Evolutionary conservation across 768 basidiomycete genomes (phyloP).

Genomic region (Lactarius psammicola): DNA sequence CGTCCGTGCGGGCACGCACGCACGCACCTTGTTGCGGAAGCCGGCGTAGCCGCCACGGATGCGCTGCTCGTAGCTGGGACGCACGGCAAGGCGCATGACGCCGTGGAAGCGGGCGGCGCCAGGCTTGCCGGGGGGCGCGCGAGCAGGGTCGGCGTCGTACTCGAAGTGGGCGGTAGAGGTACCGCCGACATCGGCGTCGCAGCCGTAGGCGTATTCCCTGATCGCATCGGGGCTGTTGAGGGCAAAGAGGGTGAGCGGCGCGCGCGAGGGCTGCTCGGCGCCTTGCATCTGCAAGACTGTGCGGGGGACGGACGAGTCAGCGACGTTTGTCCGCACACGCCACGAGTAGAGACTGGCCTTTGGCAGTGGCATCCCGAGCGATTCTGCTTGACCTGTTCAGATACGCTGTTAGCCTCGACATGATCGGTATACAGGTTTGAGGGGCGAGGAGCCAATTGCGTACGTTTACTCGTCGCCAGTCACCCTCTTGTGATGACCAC

Average conservation of each 20-base stretch:
- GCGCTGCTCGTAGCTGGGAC: conserved; percentile 60
- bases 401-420: conserved; percentile 35
- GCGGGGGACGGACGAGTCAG: background rate
- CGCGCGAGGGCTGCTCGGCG: conserved; percentile 57
- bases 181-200: conserved; percentile 88
- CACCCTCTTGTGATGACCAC: background rate
- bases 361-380: conserved; percentile 39
- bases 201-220: conserved; percentile 69
- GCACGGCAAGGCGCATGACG: conserved; percentile 68
- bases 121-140: conserved; percentile 40
- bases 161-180: conserved; percentile 75
- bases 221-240: conserved; percentile 62
- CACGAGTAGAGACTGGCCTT: conserved; percentile 13
- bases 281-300: conserved; percentile 77
- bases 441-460: background rate
- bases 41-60: conserved; percentile 88
- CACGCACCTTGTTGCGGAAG: conserved; percentile 73
- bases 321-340: background rate
- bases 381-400: conserved; percentile 42
- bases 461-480: no score
- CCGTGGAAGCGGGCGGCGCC: conserved; percentile 77
- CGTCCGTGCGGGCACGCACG: no score
- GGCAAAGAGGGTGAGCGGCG: conserved; percentile 62
- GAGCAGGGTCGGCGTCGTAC: conserved; percentile 53
- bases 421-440: conserved; percentile 16